A percentile compares a stretch with the other conserved stretches of the same genome.
phyloP scores from a whole-genome alignment of 1,139 yeast genomes.

The Scheffersomyces segobiensis region DNA sequence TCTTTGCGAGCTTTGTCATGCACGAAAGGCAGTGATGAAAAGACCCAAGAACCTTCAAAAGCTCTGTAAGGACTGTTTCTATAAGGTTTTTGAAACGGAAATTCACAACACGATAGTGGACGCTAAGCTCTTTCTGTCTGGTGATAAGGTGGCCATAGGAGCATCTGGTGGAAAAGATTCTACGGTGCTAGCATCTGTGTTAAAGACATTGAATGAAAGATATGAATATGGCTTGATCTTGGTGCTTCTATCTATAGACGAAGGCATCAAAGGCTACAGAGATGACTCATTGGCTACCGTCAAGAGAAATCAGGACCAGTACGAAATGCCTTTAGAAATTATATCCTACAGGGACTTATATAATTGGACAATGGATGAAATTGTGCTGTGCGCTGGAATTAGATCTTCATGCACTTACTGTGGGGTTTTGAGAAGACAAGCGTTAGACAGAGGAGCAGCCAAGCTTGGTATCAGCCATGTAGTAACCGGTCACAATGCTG shows the following conservation, averaged over 20 bases:
- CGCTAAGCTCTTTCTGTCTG: conserved; percentile 68
- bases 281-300: conserved; percentile 98
- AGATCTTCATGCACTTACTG: conserved; percentile 96
- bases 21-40: conserved; percentile 81
- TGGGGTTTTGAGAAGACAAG: conserved; percentile 96
- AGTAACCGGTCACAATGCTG: conserved; percentile 98
- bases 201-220: conserved; percentile 85
- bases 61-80: conserved; percentile 91
- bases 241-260: conserved; percentile 86
- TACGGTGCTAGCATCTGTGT: conserved; percentile 86
- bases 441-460: conserved; percentile 95
- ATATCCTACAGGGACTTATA: conserved; percentile 88
- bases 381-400: conserved; percentile 92
- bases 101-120: conserved; percentile 84
- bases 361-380: conserved; percentile 98
- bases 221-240: conserved; percentile 83
- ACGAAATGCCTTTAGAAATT: conserved; percentile 84
- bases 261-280: conserved; percentile 95
- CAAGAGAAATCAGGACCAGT: conserved; percentile 86
- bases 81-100: conserved; percentile 88
- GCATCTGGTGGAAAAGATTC: conserved; percentile 99
- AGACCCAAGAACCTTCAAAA: conserved; percentile 92
- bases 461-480: conserved; percentile 84
- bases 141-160: conserved; percentile 93
- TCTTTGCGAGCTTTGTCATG: conserved; percentile 83